Percentiles rank a stretch among this genome's conserved stretches.
Conservation (phyloP, 352 stramenopile genomes). For the Globisporangium heterothallicum region DNA sequence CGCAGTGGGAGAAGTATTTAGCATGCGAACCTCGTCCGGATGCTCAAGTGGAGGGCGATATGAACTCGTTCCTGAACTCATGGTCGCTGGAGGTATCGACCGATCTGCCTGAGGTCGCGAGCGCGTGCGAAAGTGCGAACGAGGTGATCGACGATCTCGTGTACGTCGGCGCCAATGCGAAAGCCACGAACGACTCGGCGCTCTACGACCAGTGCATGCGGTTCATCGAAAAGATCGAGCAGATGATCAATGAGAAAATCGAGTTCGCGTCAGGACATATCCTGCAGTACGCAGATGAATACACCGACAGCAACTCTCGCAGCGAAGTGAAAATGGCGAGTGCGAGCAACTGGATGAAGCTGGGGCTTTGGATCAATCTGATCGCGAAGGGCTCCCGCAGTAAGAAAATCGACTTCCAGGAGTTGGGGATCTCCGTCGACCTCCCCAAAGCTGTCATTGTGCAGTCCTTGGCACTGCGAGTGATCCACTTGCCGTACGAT, state of each 20-base stretch:
- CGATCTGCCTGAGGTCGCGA: conserved; percentile 38
- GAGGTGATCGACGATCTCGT: conserved; percentile 58
- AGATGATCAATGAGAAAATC: conserved; percentile 58
- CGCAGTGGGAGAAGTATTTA: conserved; percentile 69
- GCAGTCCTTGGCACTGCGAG: conserved; percentile 66
- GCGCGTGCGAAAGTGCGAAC: conserved; percentile 45
- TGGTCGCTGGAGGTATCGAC: conserved; percentile 58
- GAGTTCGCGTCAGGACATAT: conserved; percentile 59
- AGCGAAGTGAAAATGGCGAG: conserved; percentile 70
- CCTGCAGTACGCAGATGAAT: conserved; percentile 73
- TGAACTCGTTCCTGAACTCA: conserved; percentile 81
- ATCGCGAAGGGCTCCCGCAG: conserved; percentile 67
- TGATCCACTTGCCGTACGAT: conserved; percentile 63
- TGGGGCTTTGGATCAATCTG: conserved; percentile 73
- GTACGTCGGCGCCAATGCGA: conserved; percentile 47
- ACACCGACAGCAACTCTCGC: conserved; percentile 42
- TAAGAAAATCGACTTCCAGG: conserved; percentile 70
- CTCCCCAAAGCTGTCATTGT: conserved; percentile 75
- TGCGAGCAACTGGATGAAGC: conserved; percentile 33
- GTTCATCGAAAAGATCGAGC: conserved; percentile 49
- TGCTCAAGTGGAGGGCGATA: conserved; percentile 62
- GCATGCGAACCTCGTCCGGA: conserved; percentile 65
- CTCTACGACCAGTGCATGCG: conserved; percentile 31
- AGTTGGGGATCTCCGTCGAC: conserved; percentile 60
- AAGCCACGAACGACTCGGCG: conserved; percentile 42